phyloP scores from a whole-genome alignment of 352 stramenopile genomes.

The Globisporangium nodosum region DNA sequence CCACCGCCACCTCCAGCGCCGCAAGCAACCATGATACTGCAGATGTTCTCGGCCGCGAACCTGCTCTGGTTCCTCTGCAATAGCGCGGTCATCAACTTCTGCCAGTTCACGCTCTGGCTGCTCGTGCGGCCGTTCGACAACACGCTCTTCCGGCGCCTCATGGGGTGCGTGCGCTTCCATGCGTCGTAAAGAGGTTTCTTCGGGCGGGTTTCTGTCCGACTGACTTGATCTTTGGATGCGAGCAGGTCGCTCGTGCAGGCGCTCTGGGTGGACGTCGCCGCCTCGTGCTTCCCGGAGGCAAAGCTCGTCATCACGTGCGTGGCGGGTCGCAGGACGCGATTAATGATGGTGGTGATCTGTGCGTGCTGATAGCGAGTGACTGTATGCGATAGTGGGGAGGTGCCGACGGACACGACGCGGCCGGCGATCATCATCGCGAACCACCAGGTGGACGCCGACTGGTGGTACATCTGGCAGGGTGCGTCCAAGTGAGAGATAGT shows the following conservation, averaged over 20 bases:
- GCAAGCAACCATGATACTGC: conserved; percentile 36
- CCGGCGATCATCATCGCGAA: conserved; percentile 88
- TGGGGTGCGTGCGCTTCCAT: conserved; percentile 35
- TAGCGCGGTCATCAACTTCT: conserved; percentile 71
- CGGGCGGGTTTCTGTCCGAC: not conserved
- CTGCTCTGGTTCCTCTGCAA: conserved; percentile 86
- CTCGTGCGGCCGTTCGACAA: conserved; percentile 82
- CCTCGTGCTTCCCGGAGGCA: conserved; percentile 79
- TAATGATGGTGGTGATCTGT: not conserved
- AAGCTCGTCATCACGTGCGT: conserved; percentile 78
- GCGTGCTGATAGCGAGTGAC: not conserved
- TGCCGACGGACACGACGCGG: conserved; percentile 65
- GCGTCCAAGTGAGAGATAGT: not conserved
- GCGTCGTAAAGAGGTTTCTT: not conserved
- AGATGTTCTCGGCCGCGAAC: conserved; percentile 69
- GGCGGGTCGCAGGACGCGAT: no score
- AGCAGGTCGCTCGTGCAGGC: conserved; percentile 50
- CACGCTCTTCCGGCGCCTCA: conserved; percentile 68
- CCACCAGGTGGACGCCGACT: conserved; percentile 91
- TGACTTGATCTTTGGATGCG: not conserved
- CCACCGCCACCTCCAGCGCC: not conserved
- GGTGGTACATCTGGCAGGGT: conserved; percentile 90
- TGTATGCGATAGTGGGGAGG: conserved; percentile 37
- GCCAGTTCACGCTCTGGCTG: conserved; percentile 78
- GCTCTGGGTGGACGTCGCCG: conserved; percentile 85